Evolutionary conservation across 495 filamentous ascomycete genomes (phyloP).

Genomic region (Trichocladium uniseriatum): DNA sequence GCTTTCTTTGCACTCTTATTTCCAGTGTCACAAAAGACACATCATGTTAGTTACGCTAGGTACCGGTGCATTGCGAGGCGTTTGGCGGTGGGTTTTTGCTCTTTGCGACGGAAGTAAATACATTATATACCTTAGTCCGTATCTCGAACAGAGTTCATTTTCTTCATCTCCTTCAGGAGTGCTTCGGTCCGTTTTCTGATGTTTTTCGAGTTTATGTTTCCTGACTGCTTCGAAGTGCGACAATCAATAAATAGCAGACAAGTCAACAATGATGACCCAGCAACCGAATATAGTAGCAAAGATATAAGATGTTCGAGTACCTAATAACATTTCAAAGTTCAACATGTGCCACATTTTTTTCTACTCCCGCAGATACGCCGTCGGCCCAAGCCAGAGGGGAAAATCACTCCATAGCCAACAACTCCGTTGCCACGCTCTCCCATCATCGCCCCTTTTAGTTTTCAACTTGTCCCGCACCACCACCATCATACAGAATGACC

Average conservation of each 20-base stretch:
- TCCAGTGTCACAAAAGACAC: background rate
- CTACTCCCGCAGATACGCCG: background rate
- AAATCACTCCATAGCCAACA: background rate
- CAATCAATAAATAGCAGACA: too few species aligned
- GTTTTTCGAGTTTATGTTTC: too few species aligned
- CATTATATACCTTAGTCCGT: too few species aligned
- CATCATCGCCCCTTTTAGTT: background rate
- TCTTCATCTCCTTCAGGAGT: too few species aligned
- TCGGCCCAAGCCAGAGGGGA: background rate
- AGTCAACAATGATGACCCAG: background rate
- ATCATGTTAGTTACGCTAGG: background rate
- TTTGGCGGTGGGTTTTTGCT: background rate
- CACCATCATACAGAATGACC: too few species aligned
- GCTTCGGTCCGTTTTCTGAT: too few species aligned
- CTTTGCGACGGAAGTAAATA: background rate
- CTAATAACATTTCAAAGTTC: background rate
- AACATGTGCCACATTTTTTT: background rate
- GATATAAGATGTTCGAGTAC: background rate
- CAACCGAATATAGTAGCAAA: background rate
- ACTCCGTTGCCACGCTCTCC: background rate
- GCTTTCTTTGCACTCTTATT: background rate
- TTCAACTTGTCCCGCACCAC: background rate
- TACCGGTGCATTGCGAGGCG: slow-evolving; percentile 5
- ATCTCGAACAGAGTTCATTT: too few species aligned
- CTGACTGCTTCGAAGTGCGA: too few species aligned